A percentile compares a stretch with the other conserved stretches of the same genome.
Conservation (phyloP, 805 yeast genomes). For the Metschnikowia santaceciliae region DNA sequence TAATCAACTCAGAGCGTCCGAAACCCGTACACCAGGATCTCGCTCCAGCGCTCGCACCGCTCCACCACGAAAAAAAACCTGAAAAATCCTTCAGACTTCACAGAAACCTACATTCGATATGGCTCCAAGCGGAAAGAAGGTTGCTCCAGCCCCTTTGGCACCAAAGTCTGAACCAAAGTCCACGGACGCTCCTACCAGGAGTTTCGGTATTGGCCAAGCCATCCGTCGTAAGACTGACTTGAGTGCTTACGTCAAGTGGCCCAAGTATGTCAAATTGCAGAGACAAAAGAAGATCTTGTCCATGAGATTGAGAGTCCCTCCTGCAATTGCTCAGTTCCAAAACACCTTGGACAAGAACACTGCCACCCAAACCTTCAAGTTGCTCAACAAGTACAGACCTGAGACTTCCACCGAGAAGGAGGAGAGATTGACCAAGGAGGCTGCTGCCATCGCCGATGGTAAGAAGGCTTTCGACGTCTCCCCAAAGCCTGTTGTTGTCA, state of each 20-base stretch:
- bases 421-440: conserved; percentile 98
- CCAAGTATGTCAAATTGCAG: conserved; percentile 96
- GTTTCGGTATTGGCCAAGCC: conserved; percentile 95
- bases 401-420: conserved; percentile 97
- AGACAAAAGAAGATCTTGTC: conserved; percentile 97
- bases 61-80: conserved; percentile 6
- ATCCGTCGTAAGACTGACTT: conserved; percentile 95
- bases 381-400: conserved; percentile 98
- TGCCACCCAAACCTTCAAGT: conserved; percentile 94
- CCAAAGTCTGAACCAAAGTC: conserved; percentile 45
- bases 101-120: conserved; percentile 18
- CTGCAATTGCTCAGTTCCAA: conserved; percentile 96
- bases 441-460: conserved; percentile 98
- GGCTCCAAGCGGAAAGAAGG: conserved; percentile 63
- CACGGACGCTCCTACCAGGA: conserved; percentile 43
- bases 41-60: conserved; percentile 6
- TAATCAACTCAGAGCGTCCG: not conserved
- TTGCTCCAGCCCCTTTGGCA: conserved; percentile 98
- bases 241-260: conserved; percentile 98
- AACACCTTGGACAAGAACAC: conserved; percentile 97
- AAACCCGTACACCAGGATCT: conserved; percentile 14
- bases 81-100: conserved; percentile 4
- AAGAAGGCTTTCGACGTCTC: conserved; percentile 95
- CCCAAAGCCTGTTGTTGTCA: conserved; percentile 93
- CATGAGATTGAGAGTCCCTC: conserved; percentile 98